Conservation (phyloP, 768 basidiomycete genomes). For the Trichaptum fuscoviolaceum region DNA sequence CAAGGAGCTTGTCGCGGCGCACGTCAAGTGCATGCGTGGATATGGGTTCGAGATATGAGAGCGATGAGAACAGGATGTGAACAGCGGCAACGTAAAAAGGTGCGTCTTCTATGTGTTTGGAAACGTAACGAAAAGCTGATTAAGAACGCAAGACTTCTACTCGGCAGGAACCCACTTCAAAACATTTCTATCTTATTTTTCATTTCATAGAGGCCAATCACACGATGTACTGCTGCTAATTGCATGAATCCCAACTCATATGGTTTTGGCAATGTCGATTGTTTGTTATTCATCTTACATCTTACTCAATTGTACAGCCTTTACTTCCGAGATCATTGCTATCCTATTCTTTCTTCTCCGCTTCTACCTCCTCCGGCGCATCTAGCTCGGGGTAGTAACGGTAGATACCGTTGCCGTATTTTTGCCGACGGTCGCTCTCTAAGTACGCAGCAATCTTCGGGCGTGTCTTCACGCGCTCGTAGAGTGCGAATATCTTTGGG, state of each 20-base stretch:
- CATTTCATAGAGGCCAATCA: not conserved
- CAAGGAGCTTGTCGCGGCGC: slow-evolving; percentile 69
- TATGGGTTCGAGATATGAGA: slow-evolving; percentile 79
- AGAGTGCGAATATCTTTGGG: slow-evolving; percentile 25
- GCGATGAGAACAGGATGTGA: not conserved
- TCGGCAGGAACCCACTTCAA: not conserved
- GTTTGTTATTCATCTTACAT: not conserved
- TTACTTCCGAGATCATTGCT: not conserved
- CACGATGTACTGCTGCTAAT: not conserved
- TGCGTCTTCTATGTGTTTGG: not conserved
- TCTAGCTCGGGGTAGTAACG: slow-evolving; percentile 36
- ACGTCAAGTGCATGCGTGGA: slow-evolving; percentile 86
- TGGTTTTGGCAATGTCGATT: not conserved
- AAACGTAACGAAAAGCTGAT: not conserved
- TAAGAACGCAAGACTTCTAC: not conserved
- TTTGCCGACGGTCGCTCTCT: slow-evolving; percentile 24
- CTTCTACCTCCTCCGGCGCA: slow-evolving; percentile 21
- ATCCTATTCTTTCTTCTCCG: not conserved
- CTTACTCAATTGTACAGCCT: not conserved
- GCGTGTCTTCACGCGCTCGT: slow-evolving; percentile 27
- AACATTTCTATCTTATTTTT: not conserved
- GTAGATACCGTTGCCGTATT: slow-evolving; percentile 30
- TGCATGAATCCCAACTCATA: not conserved
- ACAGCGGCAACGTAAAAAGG: not conserved
- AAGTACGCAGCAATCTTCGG: slow-evolving; percentile 30